A percentile compares a stretch with the other conserved stretches of the same genome.
phyloP scores from a whole-genome alignment of 1,139 yeast genomes.

The Pichia sp. region DNA sequence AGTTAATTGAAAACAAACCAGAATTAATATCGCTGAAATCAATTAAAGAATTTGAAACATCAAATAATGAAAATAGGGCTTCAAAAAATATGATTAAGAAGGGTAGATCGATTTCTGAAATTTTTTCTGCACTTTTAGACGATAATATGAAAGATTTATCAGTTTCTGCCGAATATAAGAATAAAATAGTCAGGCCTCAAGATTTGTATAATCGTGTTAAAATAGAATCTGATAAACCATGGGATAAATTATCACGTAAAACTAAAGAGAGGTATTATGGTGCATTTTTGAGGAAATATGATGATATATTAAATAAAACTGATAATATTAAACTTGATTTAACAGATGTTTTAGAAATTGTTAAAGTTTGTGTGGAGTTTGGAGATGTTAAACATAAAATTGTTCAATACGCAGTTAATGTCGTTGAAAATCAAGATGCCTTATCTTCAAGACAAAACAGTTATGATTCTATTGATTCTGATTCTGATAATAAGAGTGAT shows the following conservation, averaged over 20 bases:
- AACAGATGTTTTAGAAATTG: constrained; percentile 18
- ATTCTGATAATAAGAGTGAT: background rate
- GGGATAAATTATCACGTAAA: constrained; percentile 19
- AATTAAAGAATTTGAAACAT: background rate
- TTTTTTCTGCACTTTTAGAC: constrained; percentile 24
- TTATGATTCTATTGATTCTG: background rate
- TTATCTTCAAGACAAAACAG: background rate
- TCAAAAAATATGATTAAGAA: background rate
- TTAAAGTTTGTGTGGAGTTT: constrained; percentile 19
- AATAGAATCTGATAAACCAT: constrained; percentile 18
- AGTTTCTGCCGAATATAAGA: constrained; percentile 24
- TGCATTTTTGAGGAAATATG: constrained; percentile 27
- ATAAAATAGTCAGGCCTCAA: constrained; percentile 25
- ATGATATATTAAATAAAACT: constrained; percentile 17
- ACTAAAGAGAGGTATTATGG: constrained; percentile 24
- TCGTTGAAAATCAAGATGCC: constrained; percentile 12
- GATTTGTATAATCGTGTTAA: constrained; percentile 24
- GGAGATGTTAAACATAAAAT: constrained; percentile 16
- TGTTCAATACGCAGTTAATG: constrained; percentile 16
- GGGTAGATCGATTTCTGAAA: constrained; percentile 18
- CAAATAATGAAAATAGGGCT: no score
- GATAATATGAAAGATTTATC: constrained; percentile 25
- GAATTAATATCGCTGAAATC: constrained; percentile 10
- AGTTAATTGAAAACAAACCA: constrained; percentile 14
- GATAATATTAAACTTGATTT: constrained; percentile 12